Conservation (phyloP, 1,284 basidiomycete genomes). For the Pseudozyma thailandica region DNA sequence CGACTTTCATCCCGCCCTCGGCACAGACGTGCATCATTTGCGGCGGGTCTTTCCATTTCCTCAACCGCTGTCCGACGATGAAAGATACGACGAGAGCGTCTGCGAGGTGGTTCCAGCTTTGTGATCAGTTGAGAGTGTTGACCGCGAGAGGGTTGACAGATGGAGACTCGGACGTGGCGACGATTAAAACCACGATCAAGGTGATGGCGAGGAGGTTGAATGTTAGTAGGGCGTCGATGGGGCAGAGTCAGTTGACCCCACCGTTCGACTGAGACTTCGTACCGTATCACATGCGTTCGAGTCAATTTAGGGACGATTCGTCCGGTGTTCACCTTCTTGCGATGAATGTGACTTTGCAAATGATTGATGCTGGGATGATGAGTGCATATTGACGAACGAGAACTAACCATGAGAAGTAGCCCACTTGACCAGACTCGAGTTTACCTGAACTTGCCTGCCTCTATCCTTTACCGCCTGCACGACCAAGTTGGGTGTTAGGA, state of each 20-base stretch:
- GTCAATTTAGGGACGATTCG: no score
- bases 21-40: slow-evolving; percentile 45
- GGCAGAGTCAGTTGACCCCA: slow-evolving; percentile 16
- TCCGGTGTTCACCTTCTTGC: no score
- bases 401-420: slow-evolving; percentile 31
- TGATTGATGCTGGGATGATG: not conserved
- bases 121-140: slow-evolving; percentile 27
- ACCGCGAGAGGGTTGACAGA: slow-evolving; percentile 17
- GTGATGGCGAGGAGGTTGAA: slow-evolving; percentile 43
- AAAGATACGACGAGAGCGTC: slow-evolving; percentile 23
- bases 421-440: slow-evolving; percentile 41
- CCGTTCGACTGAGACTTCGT: slow-evolving; percentile 18
- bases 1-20: slow-evolving; percentile 5
- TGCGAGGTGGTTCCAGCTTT: slow-evolving; percentile 38
- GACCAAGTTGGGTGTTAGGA: slow-evolving; percentile 13
- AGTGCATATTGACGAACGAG: not conserved
- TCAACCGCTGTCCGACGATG: slow-evolving; percentile 43
- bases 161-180: slow-evolving; percentile 33
- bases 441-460: slow-evolving; percentile 14
- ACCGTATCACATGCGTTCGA: not conserved
- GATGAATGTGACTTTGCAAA: not conserved
- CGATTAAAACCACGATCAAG: slow-evolving; percentile 36
- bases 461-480: slow-evolving; percentile 30
- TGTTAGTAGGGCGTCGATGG: slow-evolving; percentile 7
- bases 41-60: slow-evolving; percentile 39